A percentile compares a stretch with the other conserved stretches of the same genome.
These are phyloP conservation scores for Phoma sp. DNA, from an alignment of 2,329 filamentous ascomycete species.

Conservation along the genomic window DNA sequence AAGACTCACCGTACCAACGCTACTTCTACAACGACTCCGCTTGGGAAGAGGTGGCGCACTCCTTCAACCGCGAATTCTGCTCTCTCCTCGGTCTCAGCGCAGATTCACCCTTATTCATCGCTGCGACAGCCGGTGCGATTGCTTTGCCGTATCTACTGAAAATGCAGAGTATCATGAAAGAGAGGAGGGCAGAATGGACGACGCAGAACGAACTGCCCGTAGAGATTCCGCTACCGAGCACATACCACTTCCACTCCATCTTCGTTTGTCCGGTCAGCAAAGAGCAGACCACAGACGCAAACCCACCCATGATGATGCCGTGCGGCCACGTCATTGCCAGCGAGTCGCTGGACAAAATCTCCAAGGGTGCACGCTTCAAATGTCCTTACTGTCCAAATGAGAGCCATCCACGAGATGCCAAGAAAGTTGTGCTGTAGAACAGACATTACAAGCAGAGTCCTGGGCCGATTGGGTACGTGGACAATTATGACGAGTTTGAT, in stretches of 20 bases:
- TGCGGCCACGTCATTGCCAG: constrained; percentile 93
- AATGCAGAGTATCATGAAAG: constrained; percentile 83
- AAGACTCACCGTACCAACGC: constrained; percentile 76
- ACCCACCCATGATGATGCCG: constrained; percentile 95
- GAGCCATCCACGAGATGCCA: constrained; percentile 76
- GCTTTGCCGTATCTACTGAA: constrained; percentile 89
- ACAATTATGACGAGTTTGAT: not conserved
- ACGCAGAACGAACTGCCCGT: constrained; percentile 87
- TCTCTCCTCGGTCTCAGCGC: constrained; percentile 87
- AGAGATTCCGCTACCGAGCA: constrained; percentile 69
- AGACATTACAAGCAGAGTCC: not conserved
- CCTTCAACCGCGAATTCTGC: constrained; percentile 95
- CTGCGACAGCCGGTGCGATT: constrained; percentile 89
- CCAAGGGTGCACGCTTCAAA: constrained; percentile 83
- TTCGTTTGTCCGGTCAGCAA: constrained; percentile 98
- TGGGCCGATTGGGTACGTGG: not conserved
- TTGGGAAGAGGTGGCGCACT: constrained; percentile 83
- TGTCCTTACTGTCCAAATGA: constrained; percentile 95
- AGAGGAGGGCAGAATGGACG: constrained; percentile 94
- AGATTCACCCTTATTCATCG: constrained; percentile 90
- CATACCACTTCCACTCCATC: constrained; percentile 85
- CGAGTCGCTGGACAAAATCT: constrained; percentile 80
- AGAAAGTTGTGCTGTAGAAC: constrained; percentile 42
- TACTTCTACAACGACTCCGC: constrained; percentile 77
- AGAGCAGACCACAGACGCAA: constrained; percentile 89